These are phyloP conservation scores for Fusarium sp. DNA, from an alignment of 2,329 filamentous ascomycete genomes.

Conservation along the genomic window DNA sequence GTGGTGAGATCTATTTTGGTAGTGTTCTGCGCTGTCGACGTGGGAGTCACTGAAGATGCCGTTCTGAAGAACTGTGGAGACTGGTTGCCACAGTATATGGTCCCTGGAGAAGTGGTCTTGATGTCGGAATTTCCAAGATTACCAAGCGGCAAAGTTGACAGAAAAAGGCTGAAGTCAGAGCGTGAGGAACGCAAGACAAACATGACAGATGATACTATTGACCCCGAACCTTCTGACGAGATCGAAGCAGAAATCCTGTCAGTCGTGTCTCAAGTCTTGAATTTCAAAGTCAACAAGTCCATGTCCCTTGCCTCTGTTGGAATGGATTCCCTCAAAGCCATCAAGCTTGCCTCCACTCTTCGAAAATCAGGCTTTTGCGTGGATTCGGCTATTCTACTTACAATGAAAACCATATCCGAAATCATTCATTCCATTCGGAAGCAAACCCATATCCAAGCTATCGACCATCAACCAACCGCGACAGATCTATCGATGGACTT, in stretches of 20 bases:
- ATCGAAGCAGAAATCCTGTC: slow-evolving; percentile 55
- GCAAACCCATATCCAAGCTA: not conserved
- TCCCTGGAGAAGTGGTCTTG: slow-evolving; percentile 80
- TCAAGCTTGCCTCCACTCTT: slow-evolving; percentile 73
- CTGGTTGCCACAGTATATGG: slow-evolving; percentile 89
- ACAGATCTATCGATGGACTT: slow-evolving; percentile 39
- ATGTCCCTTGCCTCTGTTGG: slow-evolving; percentile 69
- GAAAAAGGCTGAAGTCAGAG: slow-evolving; percentile 71
- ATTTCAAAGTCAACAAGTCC: slow-evolving; percentile 53
- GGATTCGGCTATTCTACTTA: slow-evolving; percentile 74
- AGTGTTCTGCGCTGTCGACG: slow-evolving; percentile 77
- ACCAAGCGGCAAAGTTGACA: slow-evolving; percentile 87
- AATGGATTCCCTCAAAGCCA: slow-evolving; percentile 72
- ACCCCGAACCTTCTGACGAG: slow-evolving; percentile 39
- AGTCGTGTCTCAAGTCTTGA: slow-evolving; percentile 60
- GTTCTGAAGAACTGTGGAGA: slow-evolving; percentile 74
- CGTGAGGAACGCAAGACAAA: slow-evolving; percentile 54
- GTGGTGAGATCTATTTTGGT: slow-evolving; percentile 80
- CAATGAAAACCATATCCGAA: slow-evolving; percentile 62
- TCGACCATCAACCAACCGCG: slow-evolving; percentile 1
- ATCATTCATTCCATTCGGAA: slow-evolving; percentile 42
- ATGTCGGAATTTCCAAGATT: slow-evolving; percentile 78
- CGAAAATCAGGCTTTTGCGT: slow-evolving; percentile 69
- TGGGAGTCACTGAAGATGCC: slow-evolving; percentile 52
- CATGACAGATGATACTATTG: slow-evolving; percentile 1